These are phyloP conservation scores for Torulaspora globosa DNA, from an alignment of 1,139 yeast species.

Conservation along the genomic window DNA sequence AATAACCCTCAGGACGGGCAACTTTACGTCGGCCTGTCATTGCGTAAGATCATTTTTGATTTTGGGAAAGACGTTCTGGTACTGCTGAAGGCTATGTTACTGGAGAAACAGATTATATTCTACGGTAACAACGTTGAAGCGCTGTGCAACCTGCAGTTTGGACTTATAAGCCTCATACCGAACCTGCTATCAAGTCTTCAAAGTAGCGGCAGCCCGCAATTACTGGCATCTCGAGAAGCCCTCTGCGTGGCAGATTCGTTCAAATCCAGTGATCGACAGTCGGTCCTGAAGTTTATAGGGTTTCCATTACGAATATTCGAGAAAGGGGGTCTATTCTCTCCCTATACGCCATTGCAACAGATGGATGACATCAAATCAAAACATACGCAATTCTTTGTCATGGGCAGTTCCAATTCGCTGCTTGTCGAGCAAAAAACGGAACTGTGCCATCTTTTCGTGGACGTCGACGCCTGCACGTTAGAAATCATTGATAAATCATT, in stretches of 20 bases:
- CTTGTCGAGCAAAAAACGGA: slow-evolving; percentile 61
- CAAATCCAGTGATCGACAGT: slow-evolving; percentile 70
- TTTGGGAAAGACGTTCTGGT: slow-evolving; percentile 61
- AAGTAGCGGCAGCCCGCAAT: slow-evolving; percentile 75
- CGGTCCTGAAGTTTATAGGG: slow-evolving; percentile 77
- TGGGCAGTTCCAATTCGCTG: slow-evolving; percentile 86
- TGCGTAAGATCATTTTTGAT: slow-evolving; percentile 59
- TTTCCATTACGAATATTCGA: slow-evolving; percentile 84
- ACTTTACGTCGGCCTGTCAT: slow-evolving; percentile 69
- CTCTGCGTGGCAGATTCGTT: slow-evolving; percentile 62
- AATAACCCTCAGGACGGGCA: slow-evolving; percentile 50
- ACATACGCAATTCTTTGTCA: slow-evolving; percentile 60
- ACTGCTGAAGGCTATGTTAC: slow-evolving; percentile 67
- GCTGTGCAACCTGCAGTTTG: slow-evolving; percentile 71
- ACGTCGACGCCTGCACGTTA: slow-evolving; percentile 49
- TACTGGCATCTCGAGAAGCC: slow-evolving; percentile 53
- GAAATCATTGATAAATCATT: slow-evolving; percentile 44
- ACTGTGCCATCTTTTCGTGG: slow-evolving; percentile 53
- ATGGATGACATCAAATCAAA: slow-evolving; percentile 62
- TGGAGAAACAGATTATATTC: slow-evolving; percentile 66
- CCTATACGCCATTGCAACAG: slow-evolving; percentile 90
- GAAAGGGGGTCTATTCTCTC: slow-evolving; percentile 83
- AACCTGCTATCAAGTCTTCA: slow-evolving; percentile 66
- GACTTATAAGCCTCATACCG: slow-evolving; percentile 63
- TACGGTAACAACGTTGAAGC: slow-evolving; percentile 81